Conservation (phyloP, 495 filamentous ascomycete species). For the Annulohypoxylon moriforme region DNA sequence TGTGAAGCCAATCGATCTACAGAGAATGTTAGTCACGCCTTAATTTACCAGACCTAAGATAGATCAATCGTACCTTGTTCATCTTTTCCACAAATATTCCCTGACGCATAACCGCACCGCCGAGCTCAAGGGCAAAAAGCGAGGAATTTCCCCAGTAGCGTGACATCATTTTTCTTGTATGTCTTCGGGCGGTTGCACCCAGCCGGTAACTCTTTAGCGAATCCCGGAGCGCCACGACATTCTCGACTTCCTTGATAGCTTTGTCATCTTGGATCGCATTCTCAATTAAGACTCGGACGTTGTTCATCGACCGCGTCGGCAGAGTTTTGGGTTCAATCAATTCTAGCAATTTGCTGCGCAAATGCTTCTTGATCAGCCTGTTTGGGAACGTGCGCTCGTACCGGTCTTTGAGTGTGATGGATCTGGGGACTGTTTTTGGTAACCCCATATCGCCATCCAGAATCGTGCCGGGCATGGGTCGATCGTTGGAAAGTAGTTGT, state of each 20-base stretch:
- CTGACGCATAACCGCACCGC: slow-evolving; percentile 83
- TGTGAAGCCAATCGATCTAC: slow-evolving; percentile 78
- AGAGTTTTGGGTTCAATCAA: slow-evolving; percentile 42
- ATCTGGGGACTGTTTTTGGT: slow-evolving; percentile 37
- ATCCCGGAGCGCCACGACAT: slow-evolving; percentile 13
- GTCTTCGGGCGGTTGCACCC: slow-evolving; percentile 54
- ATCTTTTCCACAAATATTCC: slow-evolving; percentile 85
- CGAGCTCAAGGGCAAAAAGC: slow-evolving; percentile 77
- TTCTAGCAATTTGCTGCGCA: slow-evolving; percentile 52
- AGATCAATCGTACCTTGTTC: slow-evolving; percentile 61
- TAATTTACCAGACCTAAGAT: too few relatives aligned
- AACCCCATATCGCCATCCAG: slow-evolving; percentile 54
- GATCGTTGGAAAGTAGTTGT: slow-evolving; percentile 51
- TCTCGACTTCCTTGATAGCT: slow-evolving; percentile 48
- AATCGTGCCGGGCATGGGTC: slow-evolving; percentile 75
- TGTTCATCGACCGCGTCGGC: slow-evolving; percentile 54
- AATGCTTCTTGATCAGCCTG: slow-evolving; percentile 61
- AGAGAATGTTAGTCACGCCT: background rate
- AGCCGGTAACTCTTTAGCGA: slow-evolving; percentile 29
- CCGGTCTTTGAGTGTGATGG: background rate
- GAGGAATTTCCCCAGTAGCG: slow-evolving; percentile 82
- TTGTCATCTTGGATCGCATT: slow-evolving; percentile 45
- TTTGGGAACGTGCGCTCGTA: slow-evolving; percentile 69
- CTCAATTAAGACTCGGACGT: slow-evolving; percentile 59
- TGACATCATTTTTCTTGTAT: slow-evolving; percentile 78